Conservation (phyloP, 306 rosid species). For the Datisca glomerata region DNA sequence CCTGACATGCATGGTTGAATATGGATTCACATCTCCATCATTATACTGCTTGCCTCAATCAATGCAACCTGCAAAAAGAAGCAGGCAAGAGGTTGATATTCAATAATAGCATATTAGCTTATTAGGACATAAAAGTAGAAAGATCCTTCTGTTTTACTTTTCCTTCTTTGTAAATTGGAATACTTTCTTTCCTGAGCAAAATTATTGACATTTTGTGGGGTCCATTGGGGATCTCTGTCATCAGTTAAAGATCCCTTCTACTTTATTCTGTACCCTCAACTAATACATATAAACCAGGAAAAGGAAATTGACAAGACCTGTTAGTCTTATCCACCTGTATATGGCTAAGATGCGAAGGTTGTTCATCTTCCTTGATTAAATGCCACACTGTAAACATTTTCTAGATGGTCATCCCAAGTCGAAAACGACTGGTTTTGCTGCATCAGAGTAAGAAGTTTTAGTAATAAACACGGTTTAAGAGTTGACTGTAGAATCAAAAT, state of each 20-base stretch:
- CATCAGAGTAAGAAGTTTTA: neutral
- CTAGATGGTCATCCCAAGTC: neutral
- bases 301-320: neutral
- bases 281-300: neutral
- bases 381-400: neutral
- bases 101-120: neutral
- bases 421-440: neutral
- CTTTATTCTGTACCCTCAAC: too few relatives aligned
- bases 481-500: too few relatives aligned
- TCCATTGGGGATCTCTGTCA: too few relatives aligned
- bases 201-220: too few relatives aligned
- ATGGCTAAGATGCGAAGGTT: neutral
- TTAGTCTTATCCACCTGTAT: slow-evolving; percentile 2
- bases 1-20: too few relatives aligned
- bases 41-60: slow-evolving; percentile 52
- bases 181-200: too few relatives aligned
- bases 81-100: neutral
- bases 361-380: slow-evolving; percentile 1
- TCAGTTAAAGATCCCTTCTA: neutral
- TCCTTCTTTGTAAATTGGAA: too few relatives aligned
- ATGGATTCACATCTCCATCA: slow-evolving; percentile 60
- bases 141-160: too few relatives aligned
- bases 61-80: slow-evolving; percentile 33
- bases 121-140: too few relatives aligned
- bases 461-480: too few relatives aligned